Conservation (phyloP, 2,329 filamentous ascomycete species). For the Ceratocystis huliohia region DNA sequence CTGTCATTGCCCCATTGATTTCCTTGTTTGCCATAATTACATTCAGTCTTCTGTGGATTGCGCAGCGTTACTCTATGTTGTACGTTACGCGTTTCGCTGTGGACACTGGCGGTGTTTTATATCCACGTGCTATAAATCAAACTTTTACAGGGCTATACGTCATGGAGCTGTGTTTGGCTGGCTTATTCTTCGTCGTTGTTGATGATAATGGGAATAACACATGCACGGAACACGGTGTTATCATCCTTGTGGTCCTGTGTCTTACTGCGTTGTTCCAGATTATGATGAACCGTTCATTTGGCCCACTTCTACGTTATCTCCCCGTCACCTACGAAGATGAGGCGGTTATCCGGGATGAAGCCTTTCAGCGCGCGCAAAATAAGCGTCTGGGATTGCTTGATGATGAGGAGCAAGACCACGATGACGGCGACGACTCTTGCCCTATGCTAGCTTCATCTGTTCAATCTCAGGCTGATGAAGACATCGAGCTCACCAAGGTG, state of each 20-base stretch:
- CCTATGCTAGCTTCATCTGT: conserved; percentile 21
- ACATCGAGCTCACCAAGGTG: conserved; percentile 30
- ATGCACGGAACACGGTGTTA: conserved; percentile 64
- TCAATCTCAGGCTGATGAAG: conserved; percentile 23
- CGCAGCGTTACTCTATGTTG: conserved; percentile 91
- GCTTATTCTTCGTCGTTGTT: conserved; percentile 69
- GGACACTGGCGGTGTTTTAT: conserved; percentile 86
- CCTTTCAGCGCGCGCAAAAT: conserved; percentile 69
- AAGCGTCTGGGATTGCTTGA: conserved; percentile 50
- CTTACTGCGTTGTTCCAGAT: conserved; percentile 68
- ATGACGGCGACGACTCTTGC: conserved; percentile 33
- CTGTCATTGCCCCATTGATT: conserved; percentile 78
- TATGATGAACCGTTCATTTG: conserved; percentile 70
- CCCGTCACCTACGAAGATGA: conserved; percentile 95
- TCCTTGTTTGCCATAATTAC: conserved; percentile 87
- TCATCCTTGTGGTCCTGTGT: conserved; percentile 65
- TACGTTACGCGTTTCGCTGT: conserved; percentile 83
- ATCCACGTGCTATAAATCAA: conserved; percentile 86
- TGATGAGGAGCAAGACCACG: conserved; percentile 38
- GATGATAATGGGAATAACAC: conserved; percentile 41
- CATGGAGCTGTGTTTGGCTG: conserved; percentile 82
- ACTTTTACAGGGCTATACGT: conserved; percentile 90
- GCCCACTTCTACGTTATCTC: conserved; percentile 73
- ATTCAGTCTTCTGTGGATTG: conserved; percentile 82
- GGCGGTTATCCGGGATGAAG: conserved; percentile 77